Percentiles rank a stretch among this genome's conserved stretches.
Evolutionary conservation across 2,329 filamentous ascomycete genomes (phyloP).

Genomic region (Alternaria ventricosa): DNA sequence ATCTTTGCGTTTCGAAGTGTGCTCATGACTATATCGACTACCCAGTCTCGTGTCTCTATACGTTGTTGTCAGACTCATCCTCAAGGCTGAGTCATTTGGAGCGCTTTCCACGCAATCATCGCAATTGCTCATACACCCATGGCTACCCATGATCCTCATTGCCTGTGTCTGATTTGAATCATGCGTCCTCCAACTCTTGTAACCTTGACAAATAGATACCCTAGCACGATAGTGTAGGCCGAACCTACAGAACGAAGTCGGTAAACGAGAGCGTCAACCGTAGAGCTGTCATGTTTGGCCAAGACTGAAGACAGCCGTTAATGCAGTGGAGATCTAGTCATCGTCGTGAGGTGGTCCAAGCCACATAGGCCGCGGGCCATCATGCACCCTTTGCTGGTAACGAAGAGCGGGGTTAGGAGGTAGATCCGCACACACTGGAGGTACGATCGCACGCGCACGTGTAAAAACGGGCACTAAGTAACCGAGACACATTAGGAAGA

Average conservation of each 20-base stretch:
- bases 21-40: no score
- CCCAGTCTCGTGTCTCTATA: no score
- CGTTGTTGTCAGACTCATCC: no score
- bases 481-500: not conserved
- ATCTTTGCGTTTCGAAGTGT: no score
- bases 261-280: not conserved
- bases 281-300: not conserved
- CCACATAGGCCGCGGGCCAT: not conserved
- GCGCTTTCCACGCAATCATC: no score
- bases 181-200: no score
- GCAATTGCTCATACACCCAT: no score
- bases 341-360: not conserved
- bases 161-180: no score
- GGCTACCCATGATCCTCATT: no score
- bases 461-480: not conserved
- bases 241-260: not conserved
- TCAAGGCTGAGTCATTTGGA: no score
- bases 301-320: not conserved
- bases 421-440: not conserved
- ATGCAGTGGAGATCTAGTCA: not conserved
- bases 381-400: not conserved
- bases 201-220: no score
- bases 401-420: not conserved
- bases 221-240: no score
- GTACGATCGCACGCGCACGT: not conserved